phyloP scores from a whole-genome alignment of 148 eudicot genomes.

The Nepenthes mirabilis region DNA sequence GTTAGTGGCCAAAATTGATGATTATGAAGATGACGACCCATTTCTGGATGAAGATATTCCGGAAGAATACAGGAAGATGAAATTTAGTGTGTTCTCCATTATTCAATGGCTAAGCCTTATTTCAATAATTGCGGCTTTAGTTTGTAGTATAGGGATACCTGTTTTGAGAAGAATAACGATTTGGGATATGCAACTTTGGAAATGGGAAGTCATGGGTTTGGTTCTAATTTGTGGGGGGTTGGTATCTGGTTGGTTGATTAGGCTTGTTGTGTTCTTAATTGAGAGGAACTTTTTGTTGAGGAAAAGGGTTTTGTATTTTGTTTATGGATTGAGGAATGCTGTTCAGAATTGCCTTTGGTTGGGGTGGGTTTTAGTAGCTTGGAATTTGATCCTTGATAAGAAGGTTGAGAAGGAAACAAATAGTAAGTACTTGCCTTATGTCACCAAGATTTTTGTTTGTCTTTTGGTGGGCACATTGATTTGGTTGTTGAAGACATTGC shows the following conservation, averaged over 20 bases:
- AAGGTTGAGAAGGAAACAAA: slow-evolving; percentile 34
- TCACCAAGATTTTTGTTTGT: slow-evolving; percentile 43
- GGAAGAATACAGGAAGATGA: slow-evolving; percentile 49
- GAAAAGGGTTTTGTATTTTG: slow-evolving; percentile 62
- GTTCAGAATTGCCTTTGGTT: slow-evolving; percentile 68
- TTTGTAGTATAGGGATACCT: slow-evolving; percentile 43
- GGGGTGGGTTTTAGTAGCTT: slow-evolving; percentile 43
- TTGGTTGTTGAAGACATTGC: slow-evolving; percentile 56
- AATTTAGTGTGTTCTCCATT: slow-evolving; percentile 26
- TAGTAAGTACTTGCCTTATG: slow-evolving; percentile 38
- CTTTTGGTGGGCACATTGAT: slow-evolving; percentile 45
- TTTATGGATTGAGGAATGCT: slow-evolving; percentile 48
- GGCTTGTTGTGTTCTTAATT: slow-evolving; percentile 45
- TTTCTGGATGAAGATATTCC: slow-evolving; percentile 77
- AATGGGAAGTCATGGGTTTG: slow-evolving; percentile 52
- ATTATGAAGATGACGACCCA: slow-evolving; percentile 84
- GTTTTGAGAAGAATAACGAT: slow-evolving; percentile 14
- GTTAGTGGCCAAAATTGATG: slow-evolving; percentile 25
- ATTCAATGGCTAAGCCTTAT: slow-evolving; percentile 54
- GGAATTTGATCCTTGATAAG: slow-evolving; percentile 45
- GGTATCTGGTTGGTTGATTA: slow-evolving; percentile 54
- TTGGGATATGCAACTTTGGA: slow-evolving; percentile 59
- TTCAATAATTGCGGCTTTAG: slow-evolving; percentile 43
- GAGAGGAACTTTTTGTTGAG: slow-evolving; percentile 52
- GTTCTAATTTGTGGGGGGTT: slow-evolving; percentile 59